Percentiles rank a stretch among this genome's conserved stretches.
Conservation (phyloP, 73 alveolate genomes). For the Stentor roeselii region DNA sequence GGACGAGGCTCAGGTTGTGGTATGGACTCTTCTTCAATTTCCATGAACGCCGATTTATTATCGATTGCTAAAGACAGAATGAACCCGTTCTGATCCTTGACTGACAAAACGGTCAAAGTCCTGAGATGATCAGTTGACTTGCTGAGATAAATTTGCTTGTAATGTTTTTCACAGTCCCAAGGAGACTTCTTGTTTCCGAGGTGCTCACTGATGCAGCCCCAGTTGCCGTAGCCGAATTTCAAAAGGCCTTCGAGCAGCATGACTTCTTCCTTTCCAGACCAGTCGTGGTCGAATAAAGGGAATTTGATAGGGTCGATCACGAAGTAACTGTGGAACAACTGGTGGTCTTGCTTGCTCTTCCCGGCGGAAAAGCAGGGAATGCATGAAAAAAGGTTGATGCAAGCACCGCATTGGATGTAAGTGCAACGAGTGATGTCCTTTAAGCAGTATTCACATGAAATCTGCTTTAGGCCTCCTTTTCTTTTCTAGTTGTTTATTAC, state of each 20-base stretch:
- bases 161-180: slow-evolving; percentile 94
- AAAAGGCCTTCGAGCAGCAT: slow-evolving; percentile 72
- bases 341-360: background rate
- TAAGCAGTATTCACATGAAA: background rate
- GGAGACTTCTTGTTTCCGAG: slow-evolving; percentile 67
- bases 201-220: slow-evolving; percentile 90
- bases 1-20: slow-evolving; percentile 58
- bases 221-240: slow-evolving; percentile 93
- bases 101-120: slow-evolving; percentile 33
- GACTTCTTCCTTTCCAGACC: slow-evolving; percentile 95
- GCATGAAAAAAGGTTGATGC: background rate
- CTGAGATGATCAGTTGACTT: slow-evolving; percentile 31
- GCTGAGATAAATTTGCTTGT: slow-evolving; percentile 57
- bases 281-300: slow-evolving; percentile 88
- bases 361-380: background rate
- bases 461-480: slow-evolving; percentile 18
- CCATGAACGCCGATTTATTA: slow-evolving; percentile 14
- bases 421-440: slow-evolving; percentile 14
- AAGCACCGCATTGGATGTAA: slow-evolving; percentile 16
- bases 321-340: slow-evolving; percentile 35
- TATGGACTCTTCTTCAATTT: slow-evolving; percentile 44
- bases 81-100: background rate
- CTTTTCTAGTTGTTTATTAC: slow-evolving; percentile 8
- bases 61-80: background rate
- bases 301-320: slow-evolving; percentile 80